Conservation (phyloP, 768 basidiomycete species). For the Lentinula sp. region DNA sequence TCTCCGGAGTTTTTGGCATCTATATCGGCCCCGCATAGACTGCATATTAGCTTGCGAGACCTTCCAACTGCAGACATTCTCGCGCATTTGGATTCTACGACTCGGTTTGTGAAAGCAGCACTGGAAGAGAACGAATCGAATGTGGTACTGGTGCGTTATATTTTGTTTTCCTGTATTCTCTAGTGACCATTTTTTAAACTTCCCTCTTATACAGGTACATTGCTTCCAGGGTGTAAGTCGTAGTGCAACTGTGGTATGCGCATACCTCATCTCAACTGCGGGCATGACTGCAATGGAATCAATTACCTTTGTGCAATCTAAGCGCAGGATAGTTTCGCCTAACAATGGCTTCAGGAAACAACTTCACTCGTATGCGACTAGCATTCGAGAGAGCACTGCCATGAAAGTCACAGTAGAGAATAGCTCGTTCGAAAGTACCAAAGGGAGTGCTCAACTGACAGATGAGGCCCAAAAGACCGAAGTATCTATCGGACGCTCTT, state of each 20-base stretch:
- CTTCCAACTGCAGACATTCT: constrained; percentile 32
- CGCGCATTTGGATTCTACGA: constrained; percentile 39
- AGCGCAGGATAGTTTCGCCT: constrained; percentile 56
- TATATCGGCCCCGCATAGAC: constrained; percentile 31
- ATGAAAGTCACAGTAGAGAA: neutral
- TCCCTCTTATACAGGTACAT: constrained; percentile 48
- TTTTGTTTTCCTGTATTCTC: neutral
- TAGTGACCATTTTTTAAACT: neutral
- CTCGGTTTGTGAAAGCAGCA: constrained; percentile 46
- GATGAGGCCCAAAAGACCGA: neutral
- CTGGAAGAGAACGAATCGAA: constrained; percentile 34
- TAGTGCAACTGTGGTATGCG: constrained; percentile 70
- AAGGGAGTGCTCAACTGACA: neutral
- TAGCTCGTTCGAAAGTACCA: no score
- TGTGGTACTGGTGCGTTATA: constrained; percentile 43
- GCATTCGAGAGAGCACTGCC: constrained; percentile 13
- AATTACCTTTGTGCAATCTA: constrained; percentile 46
- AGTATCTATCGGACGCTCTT: neutral
- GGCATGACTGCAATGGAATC: constrained; percentile 49
- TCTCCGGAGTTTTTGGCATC: constrained; percentile 37
- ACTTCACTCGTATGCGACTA: constrained; percentile 33
- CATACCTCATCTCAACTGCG: constrained; percentile 55
- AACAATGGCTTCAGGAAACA: constrained; percentile 66
- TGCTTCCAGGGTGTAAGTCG: constrained; percentile 73
- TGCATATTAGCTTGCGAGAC: constrained; percentile 52